Base-by-base conservation (phyloP, 2,329 filamentous ascomycete species). In the Fusarium pseudonygamai region DNA sequence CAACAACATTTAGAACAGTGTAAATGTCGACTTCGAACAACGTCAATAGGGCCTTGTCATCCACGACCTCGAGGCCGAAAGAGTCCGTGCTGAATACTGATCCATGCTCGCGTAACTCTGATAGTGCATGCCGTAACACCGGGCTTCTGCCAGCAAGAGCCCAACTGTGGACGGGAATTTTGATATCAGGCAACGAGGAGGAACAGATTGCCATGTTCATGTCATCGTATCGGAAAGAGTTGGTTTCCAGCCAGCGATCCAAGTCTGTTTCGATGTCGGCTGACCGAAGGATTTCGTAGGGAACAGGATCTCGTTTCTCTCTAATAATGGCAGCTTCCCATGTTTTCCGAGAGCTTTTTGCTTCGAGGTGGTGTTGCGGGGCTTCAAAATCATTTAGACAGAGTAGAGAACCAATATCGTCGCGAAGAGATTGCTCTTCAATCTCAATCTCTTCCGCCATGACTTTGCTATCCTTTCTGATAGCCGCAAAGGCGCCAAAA, bases 401-500 rank as follows among this genome's bases (percentile, higher is more conserved):
- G 8, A 95, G 85, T 11, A 98, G 83, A 0, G 90, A 87, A 36
- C 88, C 86, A 8, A 97, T 71, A 74, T 97, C 93, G 37, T 92
- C 86, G 92, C 93, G 94, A 3, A 98, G 83, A 0, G 86, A 89
- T 64, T 90, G 89, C n/a, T 87, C 86, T 39, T 89, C 86, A 37
- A 97, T 87, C 15, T 85, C 83, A 42, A 97, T 90, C 72, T 90
- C 86, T 42, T 92, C 90, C 58, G 90, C 91, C 62, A 95, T 93
- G 34, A 97, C 91, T 78, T 95, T 91, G 71, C 91, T 94, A 77
- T 98, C 95, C 78, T 93, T 92, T 52, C 96, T 91, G 50, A 97
- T 89, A 7, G 94, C 95, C 39, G 94, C 93, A 84, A 96, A 98
- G 0, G 96, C 93, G 9, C 96, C 96, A 82, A 93, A 97, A 1